Evolutionary conservation across 306 rosid species (phyloP).

Genomic region (Chamaecrista fasciculata): DNA sequence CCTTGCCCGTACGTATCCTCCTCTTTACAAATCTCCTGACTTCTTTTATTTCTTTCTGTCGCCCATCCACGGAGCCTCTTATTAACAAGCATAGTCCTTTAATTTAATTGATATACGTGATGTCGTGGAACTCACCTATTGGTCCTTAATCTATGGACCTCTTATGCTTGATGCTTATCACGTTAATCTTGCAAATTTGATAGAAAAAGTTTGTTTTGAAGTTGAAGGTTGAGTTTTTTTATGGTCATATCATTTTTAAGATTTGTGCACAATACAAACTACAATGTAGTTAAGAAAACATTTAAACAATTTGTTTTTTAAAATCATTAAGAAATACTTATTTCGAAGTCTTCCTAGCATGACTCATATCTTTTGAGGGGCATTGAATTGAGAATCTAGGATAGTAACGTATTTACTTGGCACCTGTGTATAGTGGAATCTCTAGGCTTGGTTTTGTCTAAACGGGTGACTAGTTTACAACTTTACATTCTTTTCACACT

Average conservation of each 20-base stretch:
- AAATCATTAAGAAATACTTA: too few relatives aligned
- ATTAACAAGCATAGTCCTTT: slow-evolving; percentile 11
- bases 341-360: too few relatives aligned
- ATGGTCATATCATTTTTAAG: too few relatives aligned
- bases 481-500: slow-evolving; percentile 36
- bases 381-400: neutral
- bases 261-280: too few relatives aligned
- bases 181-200: too few relatives aligned
- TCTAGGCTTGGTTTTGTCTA: slow-evolving; percentile 27
- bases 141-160: neutral
- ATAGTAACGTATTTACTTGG: slow-evolving; percentile 4
- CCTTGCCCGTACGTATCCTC: slow-evolving; percentile 84
- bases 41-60: neutral
- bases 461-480: slow-evolving; percentile 38
- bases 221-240: too few relatives aligned
- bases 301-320: too few relatives aligned
- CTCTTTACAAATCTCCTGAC: neutral
- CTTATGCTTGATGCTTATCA: neutral
- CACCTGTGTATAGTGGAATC: slow-evolving; percentile 37
- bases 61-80: slow-evolving; percentile 5
- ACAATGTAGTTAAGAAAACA: too few relatives aligned
- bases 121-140: slow-evolving; percentile 28
- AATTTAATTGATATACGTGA: neutral
- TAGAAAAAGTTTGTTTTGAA: too few relatives aligned
- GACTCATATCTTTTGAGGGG: too few relatives aligned